phyloP scores from a whole-genome alignment of 768 basidiomycete genomes.

The Pulveroboletus sp. region DNA sequence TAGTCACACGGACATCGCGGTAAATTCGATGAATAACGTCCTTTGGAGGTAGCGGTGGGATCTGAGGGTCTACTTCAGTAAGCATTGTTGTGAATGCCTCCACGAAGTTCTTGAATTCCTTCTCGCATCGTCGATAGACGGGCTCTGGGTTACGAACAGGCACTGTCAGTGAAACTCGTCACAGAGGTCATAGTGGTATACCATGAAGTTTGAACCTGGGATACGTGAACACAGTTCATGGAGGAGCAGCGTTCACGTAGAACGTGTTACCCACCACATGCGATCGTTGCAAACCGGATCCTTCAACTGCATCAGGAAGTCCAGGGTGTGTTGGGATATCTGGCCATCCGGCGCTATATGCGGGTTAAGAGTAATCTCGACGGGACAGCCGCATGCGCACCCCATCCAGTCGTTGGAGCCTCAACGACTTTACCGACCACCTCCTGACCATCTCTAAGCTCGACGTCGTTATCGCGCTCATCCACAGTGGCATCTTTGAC shows the following conservation, averaged over 20 bases:
- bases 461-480: slow-evolving; percentile 37
- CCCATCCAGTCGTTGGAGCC: slow-evolving; percentile 79
- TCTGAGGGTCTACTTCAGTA: slow-evolving; percentile 69
- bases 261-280: slow-evolving; percentile 52
- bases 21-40: slow-evolving; percentile 93
- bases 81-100: slow-evolving; percentile 64
- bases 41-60: slow-evolving; percentile 85
- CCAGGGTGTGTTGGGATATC: slow-evolving; percentile 79
- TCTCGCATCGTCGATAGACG: slow-evolving; percentile 54
- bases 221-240: not conserved
- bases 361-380: not conserved
- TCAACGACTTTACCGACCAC: slow-evolving; percentile 73
- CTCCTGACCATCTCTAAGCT: slow-evolving; percentile 60
- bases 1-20: slow-evolving; percentile 55
- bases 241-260: not conserved
- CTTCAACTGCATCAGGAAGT: slow-evolving; percentile 67
- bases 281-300: slow-evolving; percentile 81
- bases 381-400: slow-evolving; percentile 30
- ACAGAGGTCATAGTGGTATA: slow-evolving; percentile 17
- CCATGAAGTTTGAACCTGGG: slow-evolving; percentile 83
- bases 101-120: slow-evolving; percentile 86
- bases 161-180: not conserved
- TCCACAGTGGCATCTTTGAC: slow-evolving; percentile 11
- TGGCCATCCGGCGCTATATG: slow-evolving; percentile 71
- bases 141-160: slow-evolving; percentile 16